phyloP scores from a whole-genome alignment of 2,329 filamentous ascomycete species.

The Colletotrichum tanaceti region DNA sequence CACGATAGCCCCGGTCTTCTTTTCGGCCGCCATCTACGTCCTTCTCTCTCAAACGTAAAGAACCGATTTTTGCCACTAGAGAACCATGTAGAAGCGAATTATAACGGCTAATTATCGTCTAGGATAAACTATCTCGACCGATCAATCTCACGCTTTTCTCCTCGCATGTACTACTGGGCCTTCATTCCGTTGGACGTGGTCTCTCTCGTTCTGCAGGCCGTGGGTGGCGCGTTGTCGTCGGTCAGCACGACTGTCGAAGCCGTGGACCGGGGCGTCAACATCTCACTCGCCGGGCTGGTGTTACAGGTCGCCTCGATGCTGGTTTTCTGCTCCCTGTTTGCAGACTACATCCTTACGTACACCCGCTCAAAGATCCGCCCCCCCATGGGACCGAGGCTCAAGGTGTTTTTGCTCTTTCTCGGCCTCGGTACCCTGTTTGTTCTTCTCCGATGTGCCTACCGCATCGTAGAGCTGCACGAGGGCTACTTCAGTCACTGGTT shows the following conservation, averaged over 20 bases:
- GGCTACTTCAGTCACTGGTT: constrained; percentile 66
- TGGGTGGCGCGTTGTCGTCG: constrained; percentile 60
- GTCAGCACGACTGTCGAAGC: constrained; percentile 48
- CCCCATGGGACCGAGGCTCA: constrained; percentile 52
- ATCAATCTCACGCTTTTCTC: constrained; percentile 46
- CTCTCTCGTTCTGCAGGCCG: constrained; percentile 63
- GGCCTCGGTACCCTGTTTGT: constrained; percentile 65
- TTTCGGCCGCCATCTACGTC: constrained; percentile 47
- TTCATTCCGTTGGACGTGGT: constrained; percentile 63
- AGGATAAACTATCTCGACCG: constrained; percentile 47
- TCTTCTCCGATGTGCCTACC: constrained; percentile 67
- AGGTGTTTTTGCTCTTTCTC: constrained; percentile 62
- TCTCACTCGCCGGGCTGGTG: constrained; percentile 63
- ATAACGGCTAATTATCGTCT: fast-evolving
- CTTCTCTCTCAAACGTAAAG: constrained; percentile 40
- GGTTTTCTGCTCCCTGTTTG: constrained; percentile 57
- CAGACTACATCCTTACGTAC: constrained; percentile 53
- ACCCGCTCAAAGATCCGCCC: constrained; percentile 45
- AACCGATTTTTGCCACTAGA: too few species aligned
- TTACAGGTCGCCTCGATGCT: constrained; percentile 63
- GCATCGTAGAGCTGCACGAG: constrained; percentile 67
- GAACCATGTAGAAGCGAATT: not conserved
- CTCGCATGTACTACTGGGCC: constrained; percentile 48
- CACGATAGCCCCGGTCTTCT: constrained; percentile 48
- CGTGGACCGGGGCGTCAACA: constrained; percentile 55